phyloP scores from a whole-genome alignment of 805 yeast species.

The Suhomyces kilbournensis region DNA sequence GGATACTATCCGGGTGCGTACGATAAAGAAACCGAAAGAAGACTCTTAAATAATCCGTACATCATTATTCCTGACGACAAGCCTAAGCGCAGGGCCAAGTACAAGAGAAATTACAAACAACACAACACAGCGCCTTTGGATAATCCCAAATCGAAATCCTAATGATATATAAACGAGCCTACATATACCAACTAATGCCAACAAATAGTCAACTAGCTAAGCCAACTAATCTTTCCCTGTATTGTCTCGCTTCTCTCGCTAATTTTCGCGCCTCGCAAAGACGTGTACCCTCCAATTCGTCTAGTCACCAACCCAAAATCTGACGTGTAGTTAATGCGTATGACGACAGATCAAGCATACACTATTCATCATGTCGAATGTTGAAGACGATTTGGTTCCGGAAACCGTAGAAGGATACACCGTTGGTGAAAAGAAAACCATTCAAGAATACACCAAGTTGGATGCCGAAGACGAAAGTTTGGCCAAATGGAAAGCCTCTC shows the following conservation, averaged over 20 bases:
- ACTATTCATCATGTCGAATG: constrained; percentile 17
- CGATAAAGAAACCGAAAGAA: constrained; percentile 26
- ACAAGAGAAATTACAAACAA: constrained; percentile 1
- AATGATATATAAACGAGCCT: not conserved
- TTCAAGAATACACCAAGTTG: constrained; percentile 75
- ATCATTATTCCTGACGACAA: constrained; percentile 25
- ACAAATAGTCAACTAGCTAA: not conserved
- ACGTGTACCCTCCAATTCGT: not conserved
- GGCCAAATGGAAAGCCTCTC: constrained; percentile 86
- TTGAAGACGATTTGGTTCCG: constrained; percentile 57
- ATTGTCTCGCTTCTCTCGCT: not conserved
- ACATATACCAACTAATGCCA: not conserved
- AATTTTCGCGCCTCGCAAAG: not conserved
- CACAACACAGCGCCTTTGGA: not conserved
- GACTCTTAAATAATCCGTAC: constrained; percentile 26
- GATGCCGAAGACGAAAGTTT: constrained; percentile 91
- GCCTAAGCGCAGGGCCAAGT: constrained; percentile 1
- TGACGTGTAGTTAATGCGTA: not conserved
- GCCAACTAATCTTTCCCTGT: not conserved
- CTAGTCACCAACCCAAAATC: not conserved
- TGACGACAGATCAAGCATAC: not conserved
- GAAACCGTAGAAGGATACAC: constrained; percentile 64
- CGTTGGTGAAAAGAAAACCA: constrained; percentile 68
- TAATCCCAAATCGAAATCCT: not conserved
- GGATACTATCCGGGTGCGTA: constrained; percentile 12